phyloP scores from a whole-genome alignment of 148 eudicot species.

The Dianthus caryophyllus region DNA sequence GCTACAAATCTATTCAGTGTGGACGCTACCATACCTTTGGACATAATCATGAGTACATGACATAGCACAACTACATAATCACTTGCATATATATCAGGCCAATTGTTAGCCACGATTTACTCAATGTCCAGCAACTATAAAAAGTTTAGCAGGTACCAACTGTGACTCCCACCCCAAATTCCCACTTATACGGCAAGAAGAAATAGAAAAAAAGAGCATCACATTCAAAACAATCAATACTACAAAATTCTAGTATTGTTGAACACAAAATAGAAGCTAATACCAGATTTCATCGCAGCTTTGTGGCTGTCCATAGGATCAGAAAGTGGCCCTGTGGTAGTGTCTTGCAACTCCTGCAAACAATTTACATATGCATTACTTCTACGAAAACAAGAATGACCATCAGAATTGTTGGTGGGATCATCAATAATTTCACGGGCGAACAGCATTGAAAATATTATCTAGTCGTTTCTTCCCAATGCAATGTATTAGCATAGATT shows the following conservation, averaged over 20 bases:
- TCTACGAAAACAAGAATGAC: neutral
- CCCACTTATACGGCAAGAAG: neutral
- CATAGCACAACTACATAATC: neutral
- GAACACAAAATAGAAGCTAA: neutral
- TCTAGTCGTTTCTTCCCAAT: neutral
- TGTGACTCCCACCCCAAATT: neutral
- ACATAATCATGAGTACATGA: neutral
- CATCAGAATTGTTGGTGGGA: neutral
- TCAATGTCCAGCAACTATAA: neutral
- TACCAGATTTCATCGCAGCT: slow-evolving; percentile 22
- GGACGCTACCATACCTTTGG: neutral
- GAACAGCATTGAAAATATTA: neutral
- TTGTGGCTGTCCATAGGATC: slow-evolving; percentile 23
- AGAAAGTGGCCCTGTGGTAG: neutral
- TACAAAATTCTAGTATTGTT: neutral
- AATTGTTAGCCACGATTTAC: neutral
- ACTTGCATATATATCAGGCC: neutral
- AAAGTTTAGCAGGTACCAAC: neutral
- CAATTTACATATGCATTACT: neutral
- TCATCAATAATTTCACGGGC: neutral
- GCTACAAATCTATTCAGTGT: neutral
- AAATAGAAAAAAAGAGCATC: neutral
- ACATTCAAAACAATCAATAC: neutral
- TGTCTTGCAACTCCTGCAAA: slow-evolving; percentile 4
- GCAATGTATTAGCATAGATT: neutral